Base-by-base conservation (phyloP, 1,284 basidiomycete species). In the Wolfiporia cocos region DNA sequence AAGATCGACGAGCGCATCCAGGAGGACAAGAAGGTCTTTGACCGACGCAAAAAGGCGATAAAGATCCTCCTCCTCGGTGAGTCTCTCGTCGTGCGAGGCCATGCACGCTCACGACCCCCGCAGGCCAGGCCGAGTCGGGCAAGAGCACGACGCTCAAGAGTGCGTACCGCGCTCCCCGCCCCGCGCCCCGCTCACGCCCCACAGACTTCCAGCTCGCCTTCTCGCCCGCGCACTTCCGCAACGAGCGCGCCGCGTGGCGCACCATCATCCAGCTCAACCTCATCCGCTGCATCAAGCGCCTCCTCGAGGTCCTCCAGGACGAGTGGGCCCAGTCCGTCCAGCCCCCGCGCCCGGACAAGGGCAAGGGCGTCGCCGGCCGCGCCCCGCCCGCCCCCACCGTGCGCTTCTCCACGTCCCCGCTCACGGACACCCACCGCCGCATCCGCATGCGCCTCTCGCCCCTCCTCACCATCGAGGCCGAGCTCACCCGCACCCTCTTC, bases 131-230 rank as follows among this genome's bases (percentile, higher is more conserved):
- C 4, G 78, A 81, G 64, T 81, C 79, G 1, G 81, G 81, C 41
- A 84, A 84, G 66, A 83, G 80, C 41, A 79, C 81, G 7, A 72
- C 81, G 14, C 58, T 84, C 40, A 78, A 81, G 62, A 83, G 81
- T 83, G 35, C 31, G 54, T 57, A 11, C 26, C 28, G 7, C 33
- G 3, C 5, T 2, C 20, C 22, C 12, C 6, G 9, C 18, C n/a
- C 11, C 10, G 15, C 15, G 2, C 20, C 12, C 15, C 14, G 28
- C 26, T 11, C 18, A 2, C 2, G 10, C 7, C 5, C 14, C 20
- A 1, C 47, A 82, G 82, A 86, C 55, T 84, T 85, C 49, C 79
- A 83, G 55, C 58, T 83, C 7, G 70, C 74, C 1, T 83, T 83
- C 52, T 74, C 76, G 6, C 82, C 80, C 0, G 65, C 64, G 17